Evolutionary conservation across 1,139 yeast genomes (phyloP).

Genomic region (Scheffersomyces segobiensis): DNA sequence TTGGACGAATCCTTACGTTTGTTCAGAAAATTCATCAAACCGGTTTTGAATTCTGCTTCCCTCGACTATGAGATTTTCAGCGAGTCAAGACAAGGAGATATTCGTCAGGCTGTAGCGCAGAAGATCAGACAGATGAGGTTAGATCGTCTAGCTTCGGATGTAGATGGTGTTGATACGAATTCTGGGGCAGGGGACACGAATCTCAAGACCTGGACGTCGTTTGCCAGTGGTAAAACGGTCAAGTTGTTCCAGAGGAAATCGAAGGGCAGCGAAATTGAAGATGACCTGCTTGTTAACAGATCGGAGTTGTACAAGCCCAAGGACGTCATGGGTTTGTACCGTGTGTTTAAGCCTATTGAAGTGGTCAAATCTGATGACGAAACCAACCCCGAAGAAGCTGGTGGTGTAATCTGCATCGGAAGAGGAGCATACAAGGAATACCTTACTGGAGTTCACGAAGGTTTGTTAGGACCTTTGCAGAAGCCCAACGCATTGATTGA

Average conservation of each 20-base stretch:
- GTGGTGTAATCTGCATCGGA: slow-evolving; percentile 91
- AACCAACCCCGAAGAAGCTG: slow-evolving; percentile 48
- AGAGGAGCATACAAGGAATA: slow-evolving; percentile 96
- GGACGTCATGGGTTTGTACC: slow-evolving; percentile 61
- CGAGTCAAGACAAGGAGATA: slow-evolving; percentile 85
- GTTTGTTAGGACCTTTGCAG: slow-evolving; percentile 87
- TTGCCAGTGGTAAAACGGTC: slow-evolving; percentile 1
- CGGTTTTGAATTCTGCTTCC: slow-evolving; percentile 82
- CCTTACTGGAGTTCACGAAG: slow-evolving; percentile 88
- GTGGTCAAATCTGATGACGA: slow-evolving; percentile 50
- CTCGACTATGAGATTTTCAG: slow-evolving; percentile 78
- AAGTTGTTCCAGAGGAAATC: slow-evolving; percentile 7
- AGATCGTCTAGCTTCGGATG: slow-evolving; percentile 20
- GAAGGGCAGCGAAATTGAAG: slow-evolving; percentile 3
- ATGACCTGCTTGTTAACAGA: slow-evolving; percentile 25
- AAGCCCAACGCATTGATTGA: slow-evolving; percentile 46
- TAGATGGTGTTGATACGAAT: slow-evolving; percentile 5
- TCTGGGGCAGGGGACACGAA: slow-evolving; percentile 3
- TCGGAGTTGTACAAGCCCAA: slow-evolving; percentile 50
- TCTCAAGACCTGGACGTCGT: slow-evolving; percentile 11
- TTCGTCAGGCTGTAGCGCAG: slow-evolving; percentile 79
- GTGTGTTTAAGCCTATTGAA: slow-evolving; percentile 32
- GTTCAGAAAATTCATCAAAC: slow-evolving; percentile 82
- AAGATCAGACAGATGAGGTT: slow-evolving; percentile 71
- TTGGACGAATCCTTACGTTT: slow-evolving; percentile 72